Base-by-base conservation (phyloP, 2,329 filamentous ascomycete genomes). In the Arthrobotrys conoides region DNA sequence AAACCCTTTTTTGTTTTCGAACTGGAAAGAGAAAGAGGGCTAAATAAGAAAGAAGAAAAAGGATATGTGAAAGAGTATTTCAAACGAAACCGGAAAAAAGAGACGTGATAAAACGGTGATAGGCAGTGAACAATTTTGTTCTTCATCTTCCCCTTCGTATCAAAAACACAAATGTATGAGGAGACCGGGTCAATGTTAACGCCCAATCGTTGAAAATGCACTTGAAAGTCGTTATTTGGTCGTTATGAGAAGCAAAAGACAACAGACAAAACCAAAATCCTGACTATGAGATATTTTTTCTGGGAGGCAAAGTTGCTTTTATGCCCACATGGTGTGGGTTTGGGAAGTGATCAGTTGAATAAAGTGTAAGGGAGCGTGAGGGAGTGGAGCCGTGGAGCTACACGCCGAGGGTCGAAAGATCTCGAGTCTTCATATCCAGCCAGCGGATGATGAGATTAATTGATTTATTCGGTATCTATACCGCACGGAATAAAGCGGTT, bases 201-300 rank as follows among this genome's bases (percentile, higher is more conserved):
- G 64, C 63, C 70, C 41, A 41, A 46, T 33, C 24, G 46, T 61
- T 49, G 66, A 36, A 67, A 57, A 53, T 63, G 38, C 59, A 44
- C 38, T 46, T 68, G 57, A 68, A 44, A 18, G 51, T 77, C 73
- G 67, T 78, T 44, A 72, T 38, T 55, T 63, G 27, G 68, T 77
- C 73, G 68, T 78, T 57, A 78, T 30, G 20, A 12, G 22, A 24
- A 14, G 22, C 20, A 27, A 51, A 51, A 24, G 1, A 24, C n/a
- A 46, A 20, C 44, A 51, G 59, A 18, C 57, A 61, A 57, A 53
- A 46, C 10, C 22, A 71, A 53, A 27, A 67, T 36, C 9, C 12
- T 22, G 63, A 63, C 38, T 27, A 65, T 36, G 33, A 12, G 12
- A 53, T 38, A 30, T 3, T 30, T 3, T 69, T 41, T 9, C 12